These are phyloP conservation scores for Sungouiozyma ichnusensis DNA, from an alignment of 805 yeast genomes.

Conservation along the genomic window DNA sequence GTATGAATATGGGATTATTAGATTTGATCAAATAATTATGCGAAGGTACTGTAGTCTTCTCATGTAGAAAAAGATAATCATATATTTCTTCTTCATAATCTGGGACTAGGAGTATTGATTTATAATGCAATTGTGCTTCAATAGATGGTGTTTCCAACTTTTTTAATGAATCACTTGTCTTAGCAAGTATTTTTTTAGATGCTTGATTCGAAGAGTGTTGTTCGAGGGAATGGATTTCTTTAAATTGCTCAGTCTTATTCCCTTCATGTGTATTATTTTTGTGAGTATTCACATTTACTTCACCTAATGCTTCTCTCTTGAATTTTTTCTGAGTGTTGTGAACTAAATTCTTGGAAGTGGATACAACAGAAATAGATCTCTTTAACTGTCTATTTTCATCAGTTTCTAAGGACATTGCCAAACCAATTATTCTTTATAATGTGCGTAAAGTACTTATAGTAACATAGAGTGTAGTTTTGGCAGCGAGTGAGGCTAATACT, in stretches of 20 bases:
- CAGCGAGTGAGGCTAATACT: background rate
- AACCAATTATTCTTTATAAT: background rate
- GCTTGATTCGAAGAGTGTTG: background rate
- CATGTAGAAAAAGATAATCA: constrained; percentile 59
- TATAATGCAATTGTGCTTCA: background rate
- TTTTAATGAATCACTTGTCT: background rate
- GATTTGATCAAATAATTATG: constrained; percentile 44
- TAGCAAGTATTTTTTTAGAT: background rate
- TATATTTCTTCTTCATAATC: constrained; percentile 86
- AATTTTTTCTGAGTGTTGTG: background rate
- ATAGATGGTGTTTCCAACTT: background rate
- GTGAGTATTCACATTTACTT: constrained; percentile 4
- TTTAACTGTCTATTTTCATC: background rate
- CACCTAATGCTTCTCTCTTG: constrained; percentile 4
- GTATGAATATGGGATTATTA: constrained; percentile 41
- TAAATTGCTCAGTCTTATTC: background rate
- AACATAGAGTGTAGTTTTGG: background rate
- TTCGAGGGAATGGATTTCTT: background rate
- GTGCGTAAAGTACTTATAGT: background rate
- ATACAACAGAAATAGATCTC: background rate
- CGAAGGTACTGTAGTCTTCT: constrained; percentile 58
- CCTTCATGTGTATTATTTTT: background rate
- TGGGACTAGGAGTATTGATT: constrained; percentile 52
- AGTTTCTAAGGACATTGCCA: background rate
- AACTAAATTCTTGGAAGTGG: background rate